A percentile compares a stretch with the other conserved stretches of the same genome.
Conservation (phyloP, 495 filamentous ascomycete genomes). For the Amniculicola lignicola region DNA sequence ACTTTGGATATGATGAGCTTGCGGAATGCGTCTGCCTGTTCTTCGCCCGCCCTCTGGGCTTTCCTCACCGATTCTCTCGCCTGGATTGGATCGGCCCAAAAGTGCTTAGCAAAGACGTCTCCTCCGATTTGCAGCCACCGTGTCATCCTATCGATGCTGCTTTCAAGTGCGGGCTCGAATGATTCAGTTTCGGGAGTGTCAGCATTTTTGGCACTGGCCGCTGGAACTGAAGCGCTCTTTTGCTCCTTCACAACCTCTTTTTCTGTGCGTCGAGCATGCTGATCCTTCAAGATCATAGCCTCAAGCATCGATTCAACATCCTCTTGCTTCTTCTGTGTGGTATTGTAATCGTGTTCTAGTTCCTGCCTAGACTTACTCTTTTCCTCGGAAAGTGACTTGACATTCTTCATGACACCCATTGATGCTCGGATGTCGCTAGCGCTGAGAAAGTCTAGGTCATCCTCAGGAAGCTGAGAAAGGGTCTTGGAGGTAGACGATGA, state of each 20-base stretch:
- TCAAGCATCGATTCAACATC: constrained; percentile 7
- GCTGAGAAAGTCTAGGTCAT: constrained; percentile 27
- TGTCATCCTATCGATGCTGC: constrained; percentile 10
- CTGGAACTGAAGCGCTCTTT: too few relatives aligned
- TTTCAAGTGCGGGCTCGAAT: constrained; percentile 4
- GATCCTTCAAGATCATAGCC: constrained; percentile 19
- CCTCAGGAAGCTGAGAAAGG: constrained; percentile 12
- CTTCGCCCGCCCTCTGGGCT: neutral
- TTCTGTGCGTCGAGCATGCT: constrained; percentile 10
- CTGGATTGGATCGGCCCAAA: constrained; percentile 20
- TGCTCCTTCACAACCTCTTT: constrained; percentile 1
- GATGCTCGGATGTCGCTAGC: constrained; percentile 24
- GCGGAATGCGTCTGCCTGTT: neutral
- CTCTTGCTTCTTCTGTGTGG: neutral
- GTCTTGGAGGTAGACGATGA: constrained; percentile 7
- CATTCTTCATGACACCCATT: constrained; percentile 17
- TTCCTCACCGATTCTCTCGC: neutral
- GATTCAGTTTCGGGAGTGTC: too few relatives aligned
- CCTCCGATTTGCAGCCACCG: constrained; percentile 13
- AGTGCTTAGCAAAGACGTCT: constrained; percentile 5
- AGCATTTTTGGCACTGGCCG: too few relatives aligned
- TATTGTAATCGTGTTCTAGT: constrained; percentile 22
- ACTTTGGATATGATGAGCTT: constrained; percentile 1
- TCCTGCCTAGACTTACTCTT: constrained; percentile 1
- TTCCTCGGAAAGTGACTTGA: neutral